Conservation (phyloP, 2,329 filamentous ascomycete genomes). For the Phyllosticta citrichinensis region DNA sequence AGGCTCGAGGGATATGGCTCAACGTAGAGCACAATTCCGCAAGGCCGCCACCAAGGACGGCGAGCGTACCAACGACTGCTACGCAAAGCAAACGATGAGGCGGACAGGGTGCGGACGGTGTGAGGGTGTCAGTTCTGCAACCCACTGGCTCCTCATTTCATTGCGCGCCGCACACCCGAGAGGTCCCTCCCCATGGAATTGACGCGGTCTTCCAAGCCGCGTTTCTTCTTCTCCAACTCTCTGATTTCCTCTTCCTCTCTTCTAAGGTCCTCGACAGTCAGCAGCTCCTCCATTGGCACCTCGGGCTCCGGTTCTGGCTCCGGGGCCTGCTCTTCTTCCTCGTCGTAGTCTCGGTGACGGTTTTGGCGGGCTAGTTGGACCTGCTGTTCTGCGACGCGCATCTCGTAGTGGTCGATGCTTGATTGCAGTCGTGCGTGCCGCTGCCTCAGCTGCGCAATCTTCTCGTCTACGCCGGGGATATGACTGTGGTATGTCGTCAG, state of each 20-base stretch:
- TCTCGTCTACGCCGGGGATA: conserved; percentile 65
- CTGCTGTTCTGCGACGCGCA: conserved; percentile 65
- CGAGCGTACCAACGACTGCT: too few relatives aligned
- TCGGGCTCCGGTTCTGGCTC: conserved; percentile 37
- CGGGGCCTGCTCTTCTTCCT: conserved; percentile 31
- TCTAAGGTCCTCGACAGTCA: conserved; percentile 59
- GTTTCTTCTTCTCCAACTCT: conserved; percentile 55
- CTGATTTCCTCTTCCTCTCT: conserved; percentile 60
- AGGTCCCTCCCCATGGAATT: conserved; percentile 58
- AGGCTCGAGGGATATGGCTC: too few relatives aligned
- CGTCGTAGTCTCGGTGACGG: conserved; percentile 44
- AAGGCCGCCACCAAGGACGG: too few relatives aligned
- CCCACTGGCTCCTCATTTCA: neutral
- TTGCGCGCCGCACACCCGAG: neutral
- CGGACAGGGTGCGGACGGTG: too few relatives aligned
- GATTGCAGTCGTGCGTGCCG: conserved; percentile 61
- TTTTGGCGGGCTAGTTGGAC: conserved; percentile 66
- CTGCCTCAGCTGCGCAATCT: conserved; percentile 61
- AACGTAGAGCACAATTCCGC: too few relatives aligned
- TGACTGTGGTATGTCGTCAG: conserved; percentile 37
- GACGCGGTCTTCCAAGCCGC: conserved; percentile 52
- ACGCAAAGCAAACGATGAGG: too few relatives aligned
- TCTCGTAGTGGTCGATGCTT: conserved; percentile 73
- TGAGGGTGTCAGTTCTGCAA: neutral
- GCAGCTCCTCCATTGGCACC: conserved; percentile 28